A percentile compares a stretch with the other conserved stretches of the same genome.
Evolutionary conservation across 768 basidiomycete species (phyloP).

Genomic region (Russula compacta): DNA sequence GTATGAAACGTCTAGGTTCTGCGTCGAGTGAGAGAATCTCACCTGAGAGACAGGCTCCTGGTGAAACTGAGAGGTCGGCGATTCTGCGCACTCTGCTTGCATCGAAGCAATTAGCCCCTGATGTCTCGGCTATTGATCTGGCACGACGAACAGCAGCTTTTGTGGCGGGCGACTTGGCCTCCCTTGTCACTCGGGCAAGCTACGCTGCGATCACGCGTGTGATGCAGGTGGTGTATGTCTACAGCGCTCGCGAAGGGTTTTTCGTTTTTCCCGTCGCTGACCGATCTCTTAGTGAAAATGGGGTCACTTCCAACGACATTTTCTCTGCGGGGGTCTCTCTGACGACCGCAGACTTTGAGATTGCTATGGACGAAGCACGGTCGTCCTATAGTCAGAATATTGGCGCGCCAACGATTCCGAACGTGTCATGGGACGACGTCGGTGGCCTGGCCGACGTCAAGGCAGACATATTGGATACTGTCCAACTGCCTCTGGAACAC

Average conservation of each 20-base stretch:
- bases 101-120: constrained; percentile 45
- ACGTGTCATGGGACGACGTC: constrained; percentile 94
- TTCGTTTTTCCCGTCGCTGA: not conserved
- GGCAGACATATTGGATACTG: constrained; percentile 89
- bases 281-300: constrained; percentile 18
- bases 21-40: not conserved
- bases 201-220: constrained; percentile 46
- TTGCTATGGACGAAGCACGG: constrained; percentile 62
- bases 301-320: constrained; percentile 23
- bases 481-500: constrained; percentile 83
- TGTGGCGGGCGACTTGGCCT: constrained; percentile 68
- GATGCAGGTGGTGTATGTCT: constrained; percentile 5
- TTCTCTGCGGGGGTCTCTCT: constrained; percentile 36
- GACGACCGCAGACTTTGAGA: constrained; percentile 57
- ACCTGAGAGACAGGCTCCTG: constrained; percentile 52
- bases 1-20: constrained; percentile 32
- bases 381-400: constrained; percentile 83
- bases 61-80: constrained; percentile 59
- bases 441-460: constrained; percentile 87
- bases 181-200: constrained; percentile 54
- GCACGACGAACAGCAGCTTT: constrained; percentile 89
- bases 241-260: not conserved
- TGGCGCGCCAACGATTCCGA: constrained; percentile 95
- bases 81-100: constrained; percentile 44
- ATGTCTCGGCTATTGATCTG: constrained; percentile 63